A percentile compares a stretch with the other conserved stretches of the same genome.
Evolutionary conservation across 2,329 filamentous ascomycete genomes (phyloP).

Genomic region (Fusarium sp.): DNA sequence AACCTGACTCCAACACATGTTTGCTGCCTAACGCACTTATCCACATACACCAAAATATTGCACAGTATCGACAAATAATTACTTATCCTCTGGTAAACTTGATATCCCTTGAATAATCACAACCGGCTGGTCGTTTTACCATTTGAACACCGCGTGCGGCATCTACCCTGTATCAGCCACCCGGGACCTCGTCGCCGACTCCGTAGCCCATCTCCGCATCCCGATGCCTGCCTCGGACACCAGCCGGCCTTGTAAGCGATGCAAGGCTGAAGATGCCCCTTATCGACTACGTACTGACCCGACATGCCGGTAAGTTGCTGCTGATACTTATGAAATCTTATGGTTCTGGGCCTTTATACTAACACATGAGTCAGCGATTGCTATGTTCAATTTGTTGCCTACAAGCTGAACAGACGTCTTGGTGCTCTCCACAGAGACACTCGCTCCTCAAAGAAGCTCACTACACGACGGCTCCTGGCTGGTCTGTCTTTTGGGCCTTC

Average conservation of each 20-base stretch:
- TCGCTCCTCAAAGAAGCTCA: slow-evolving; percentile 53
- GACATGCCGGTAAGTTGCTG: slow-evolving; percentile 50
- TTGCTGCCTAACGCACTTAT: slow-evolving; percentile 22
- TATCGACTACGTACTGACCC: slow-evolving; percentile 51
- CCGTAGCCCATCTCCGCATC: slow-evolving; percentile 6
- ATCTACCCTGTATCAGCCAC: slow-evolving; percentile 42
- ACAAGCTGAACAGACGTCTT: slow-evolving; percentile 83
- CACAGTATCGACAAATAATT: not conserved
- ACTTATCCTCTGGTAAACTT: not conserved
- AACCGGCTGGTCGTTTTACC: not conserved
- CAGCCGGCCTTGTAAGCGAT: slow-evolving; percentile 51
- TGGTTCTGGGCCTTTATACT: slow-evolving; percentile 1
- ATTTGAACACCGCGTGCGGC: not conserved
- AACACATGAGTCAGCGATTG: slow-evolving; percentile 63
- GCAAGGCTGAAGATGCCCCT: slow-evolving; percentile 50
- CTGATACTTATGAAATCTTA: not conserved
- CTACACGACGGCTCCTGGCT: slow-evolving; percentile 70
- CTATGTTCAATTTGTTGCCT: slow-evolving; percentile 81
- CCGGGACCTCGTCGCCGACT: slow-evolving; percentile 13
- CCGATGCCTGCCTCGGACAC: slow-evolving; percentile 42
- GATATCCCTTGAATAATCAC: not conserved
- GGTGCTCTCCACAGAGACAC: slow-evolving; percentile 65
- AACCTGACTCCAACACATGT: slow-evolving; percentile 19
- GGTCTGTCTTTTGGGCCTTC: slow-evolving; percentile 87
- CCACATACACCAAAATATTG: not conserved